Percentiles rank a stretch among this genome's conserved stretches.
phyloP scores from a whole-genome alignment of 257 asterid genomes.

The Penstemon eatonii region DNA sequence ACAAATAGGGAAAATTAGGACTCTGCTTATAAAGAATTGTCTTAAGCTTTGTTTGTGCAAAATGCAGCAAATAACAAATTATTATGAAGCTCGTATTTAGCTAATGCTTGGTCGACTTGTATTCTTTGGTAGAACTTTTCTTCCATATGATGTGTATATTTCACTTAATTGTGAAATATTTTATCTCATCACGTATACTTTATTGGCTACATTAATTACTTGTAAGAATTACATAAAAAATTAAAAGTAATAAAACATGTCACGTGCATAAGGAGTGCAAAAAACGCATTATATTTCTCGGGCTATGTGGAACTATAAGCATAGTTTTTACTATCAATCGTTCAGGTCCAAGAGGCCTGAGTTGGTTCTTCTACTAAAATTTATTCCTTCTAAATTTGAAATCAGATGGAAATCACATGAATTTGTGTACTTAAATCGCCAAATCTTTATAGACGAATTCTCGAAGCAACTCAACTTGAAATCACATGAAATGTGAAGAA shows the following conservation, averaged over 20 bases:
- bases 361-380: neutral
- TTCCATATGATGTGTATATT: neutral
- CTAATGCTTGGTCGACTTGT: neutral
- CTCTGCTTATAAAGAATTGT: neutral
- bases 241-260: neutral
- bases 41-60: neutral
- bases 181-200: neutral
- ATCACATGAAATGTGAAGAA: neutral
- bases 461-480: slow-evolving; percentile 13
- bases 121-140: too few relatives aligned
- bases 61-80: neutral
- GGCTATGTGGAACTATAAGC: slow-evolving; percentile 11
- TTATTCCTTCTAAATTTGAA: neutral
- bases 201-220: neutral
- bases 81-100: neutral
- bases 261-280: slow-evolving; percentile 12
- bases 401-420: too few relatives aligned
- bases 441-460: slow-evolving; percentile 13
- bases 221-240: too few relatives aligned
- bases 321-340: slow-evolving; percentile 19
- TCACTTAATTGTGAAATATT: too few relatives aligned
- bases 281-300: neutral
- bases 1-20: slow-evolving; percentile 24
- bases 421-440: neutral
- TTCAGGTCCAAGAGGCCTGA: neutral